These are phyloP conservation scores for Lentinula lateritia DNA, from an alignment of 768 basidiomycete genomes.

Conservation along the genomic window DNA sequence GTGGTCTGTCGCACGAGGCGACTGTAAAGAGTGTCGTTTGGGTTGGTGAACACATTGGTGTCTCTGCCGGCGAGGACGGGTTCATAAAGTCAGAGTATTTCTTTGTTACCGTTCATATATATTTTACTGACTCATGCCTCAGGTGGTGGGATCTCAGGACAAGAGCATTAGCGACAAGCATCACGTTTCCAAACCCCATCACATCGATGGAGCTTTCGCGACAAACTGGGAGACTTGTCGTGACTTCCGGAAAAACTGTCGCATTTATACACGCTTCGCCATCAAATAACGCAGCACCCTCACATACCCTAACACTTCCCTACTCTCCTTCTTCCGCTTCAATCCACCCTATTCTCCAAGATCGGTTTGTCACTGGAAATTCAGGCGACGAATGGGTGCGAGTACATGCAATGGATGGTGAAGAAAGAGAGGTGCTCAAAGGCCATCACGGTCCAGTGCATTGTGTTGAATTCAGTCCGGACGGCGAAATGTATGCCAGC, in stretches of 20 bases:
- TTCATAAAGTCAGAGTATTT: constrained; percentile 62
- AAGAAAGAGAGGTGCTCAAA: constrained; percentile 87
- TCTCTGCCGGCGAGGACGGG: constrained; percentile 91
- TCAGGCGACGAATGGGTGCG: constrained; percentile 94
- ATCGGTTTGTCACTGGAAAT: constrained; percentile 91
- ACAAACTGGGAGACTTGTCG: constrained; percentile 76
- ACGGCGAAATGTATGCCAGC: constrained; percentile 96
- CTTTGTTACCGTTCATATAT: background rate
- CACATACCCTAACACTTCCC: constrained; percentile 72
- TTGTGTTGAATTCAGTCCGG: constrained; percentile 89
- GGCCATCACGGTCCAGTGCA: constrained; percentile 98
- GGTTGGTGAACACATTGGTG: constrained; percentile 83
- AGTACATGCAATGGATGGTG: constrained; percentile 85
- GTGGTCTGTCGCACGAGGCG: constrained; percentile 73
- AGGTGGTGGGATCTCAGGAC: constrained; percentile 98
- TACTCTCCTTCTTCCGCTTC: constrained; percentile 94
- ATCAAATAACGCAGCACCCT: constrained; percentile 50
- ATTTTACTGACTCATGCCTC: constrained; percentile 1
- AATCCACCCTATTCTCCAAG: constrained; percentile 82
- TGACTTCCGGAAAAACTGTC: constrained; percentile 89
- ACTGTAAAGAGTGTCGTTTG: constrained; percentile 91
- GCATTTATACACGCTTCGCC: constrained; percentile 82
- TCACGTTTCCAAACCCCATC: constrained; percentile 74
- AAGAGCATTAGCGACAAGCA: constrained; percentile 59
- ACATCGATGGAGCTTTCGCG: constrained; percentile 91